Evolutionary conservation across 2,329 filamentous ascomycete genomes (phyloP), one percentile per base, ranked within the genome.

Genomic region (Gremmenia infestans): DNA sequence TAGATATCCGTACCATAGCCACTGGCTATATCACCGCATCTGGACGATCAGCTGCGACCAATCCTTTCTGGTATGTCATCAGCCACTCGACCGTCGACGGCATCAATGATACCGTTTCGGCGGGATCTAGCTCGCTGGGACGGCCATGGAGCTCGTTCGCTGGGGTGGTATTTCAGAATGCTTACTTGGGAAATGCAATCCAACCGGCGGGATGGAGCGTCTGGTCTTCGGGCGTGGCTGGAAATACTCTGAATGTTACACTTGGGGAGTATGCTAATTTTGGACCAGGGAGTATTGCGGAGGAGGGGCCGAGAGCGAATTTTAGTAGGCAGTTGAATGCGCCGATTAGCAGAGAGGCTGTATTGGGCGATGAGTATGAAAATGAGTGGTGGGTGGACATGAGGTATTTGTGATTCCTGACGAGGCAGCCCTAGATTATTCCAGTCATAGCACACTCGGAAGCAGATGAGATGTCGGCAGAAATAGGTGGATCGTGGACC

Each of bases 211-310:
- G 80, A 0, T 83, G 81, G 79, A 63, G 65, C 6, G 59, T 69
- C n/a, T 83, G 81, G 81, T 71, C 70, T 28, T 69, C 60, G 6
- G 66, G 65, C 9, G 66, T 72, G 23, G 63, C 70, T 14, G 42
- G 50, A 14, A 72, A 71, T 32, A 81, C 76, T 1, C 72, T 73
- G n/a, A 64, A 78, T 54, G 75, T 81, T 9, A 70, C 69, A 11
- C 80, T 77, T 56, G 74, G 68, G 8, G 81, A 83, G 69, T 82
- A 74, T 64, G 70, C 64, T 28, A 83, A 83, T 64, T 73, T 70
- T 7, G 81, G 81, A 1, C 68, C 69, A 45, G 80, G 81, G 28
- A 61, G 55, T 39, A 37, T 53, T 5, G 19, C 48, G 22, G 39
- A 50, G 11, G 56, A 57, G 42, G 46, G 53, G 1, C 55, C 58